Base-by-base conservation (phyloP, 129 eudicot species). In the Silybum marianum region DNA sequence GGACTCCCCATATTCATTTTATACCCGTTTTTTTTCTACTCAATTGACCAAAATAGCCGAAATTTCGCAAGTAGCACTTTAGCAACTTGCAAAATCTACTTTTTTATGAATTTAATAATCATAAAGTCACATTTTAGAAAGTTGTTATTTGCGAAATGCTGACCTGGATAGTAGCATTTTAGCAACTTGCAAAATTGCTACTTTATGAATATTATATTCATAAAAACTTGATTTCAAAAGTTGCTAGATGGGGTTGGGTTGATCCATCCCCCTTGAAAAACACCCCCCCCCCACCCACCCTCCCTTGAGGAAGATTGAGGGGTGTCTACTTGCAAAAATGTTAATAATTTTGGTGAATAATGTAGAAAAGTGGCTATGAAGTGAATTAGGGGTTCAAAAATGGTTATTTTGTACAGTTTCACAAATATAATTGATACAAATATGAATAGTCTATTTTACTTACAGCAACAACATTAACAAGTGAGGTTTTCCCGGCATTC, bases 401-500 rank as follows among this genome's bases (percentile, higher is more conserved):
- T 58, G 22, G 66, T 58, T 58, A 58, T 58, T 58, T 58, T 58
- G 9, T 23, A 58, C 23, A 58, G 6, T 6, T 58, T 58, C 23
- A 9, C 23, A 18, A 58, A 76, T 9, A 71, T n/a, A 38, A 24
- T 5, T 7, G 0, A 77, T 36, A 82, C 26, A 81, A 48, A 78
- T 40, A 42, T 21, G 7, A 16, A 71, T 9, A 11, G 18, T 66
- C 60, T 72, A 72, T 73, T 85, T 85, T 79, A 92, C 93, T 90
- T 88, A 93, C 98, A 76, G 99, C 98, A 40, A 95, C 89, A 80
- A 95, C 99, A 78, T 95, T 95, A 78, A 95, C 99, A 65, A 95
- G 99, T 19, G 99, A 95, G 66, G 99, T 95, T 84, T 95, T 95
- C 42, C 99, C 99, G 28, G 99, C 99, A 76, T 95, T 93, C 77